Evolutionary conservation across 2,329 filamentous ascomycete species (phyloP).

Genomic region (Arthrobotrys megalospora): DNA sequence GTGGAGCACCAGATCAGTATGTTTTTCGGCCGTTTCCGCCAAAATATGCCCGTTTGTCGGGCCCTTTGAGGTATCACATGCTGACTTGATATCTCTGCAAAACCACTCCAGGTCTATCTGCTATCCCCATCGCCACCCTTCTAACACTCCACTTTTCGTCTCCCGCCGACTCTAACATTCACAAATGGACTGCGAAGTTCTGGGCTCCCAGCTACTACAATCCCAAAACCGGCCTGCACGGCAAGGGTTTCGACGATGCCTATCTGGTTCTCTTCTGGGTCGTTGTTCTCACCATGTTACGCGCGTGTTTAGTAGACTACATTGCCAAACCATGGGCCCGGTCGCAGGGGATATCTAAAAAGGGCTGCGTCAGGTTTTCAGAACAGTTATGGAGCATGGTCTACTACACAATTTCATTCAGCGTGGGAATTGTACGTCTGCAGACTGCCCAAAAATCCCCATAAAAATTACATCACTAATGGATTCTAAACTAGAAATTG

Average conservation of each 20-base stretch:
- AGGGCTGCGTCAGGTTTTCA: conserved; percentile 85
- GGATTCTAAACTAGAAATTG: conserved; percentile 75
- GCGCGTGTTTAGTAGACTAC: conserved; percentile 89
- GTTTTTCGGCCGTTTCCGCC: conserved; percentile 25
- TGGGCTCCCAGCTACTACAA: conserved; percentile 89
- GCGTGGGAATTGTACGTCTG: conserved; percentile 81
- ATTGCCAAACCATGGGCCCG: conserved; percentile 83
- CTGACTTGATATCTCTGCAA: conserved; percentile 28
- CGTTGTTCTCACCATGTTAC: conserved; percentile 86
- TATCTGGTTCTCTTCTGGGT: conserved; percentile 84
- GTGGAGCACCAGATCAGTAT: conserved; percentile 68
- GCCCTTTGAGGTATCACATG: conserved; percentile 12
- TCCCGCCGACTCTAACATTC: conserved; percentile 76
- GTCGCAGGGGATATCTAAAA: conserved; percentile 79
- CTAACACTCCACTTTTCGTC: conserved; percentile 86
- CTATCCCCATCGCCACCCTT: conserved; percentile 87
- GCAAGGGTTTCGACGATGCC: conserved; percentile 82
- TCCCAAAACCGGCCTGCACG: conserved; percentile 77
- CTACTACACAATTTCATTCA: conserved; percentile 87
- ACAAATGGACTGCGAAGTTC: conserved; percentile 86
- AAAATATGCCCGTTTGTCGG: not conserved
- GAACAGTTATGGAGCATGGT: conserved; percentile 94
- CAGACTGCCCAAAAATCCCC: not conserved
- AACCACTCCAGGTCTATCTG: conserved; percentile 77
- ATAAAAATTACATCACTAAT: conserved; percentile 60